Percentiles rank a stretch among this genome's conserved stretches.
These are phyloP conservation scores for Cryptococcus sp. DNA, from an alignment of 1,284 basidiomycete species.

Conservation along the genomic window DNA sequence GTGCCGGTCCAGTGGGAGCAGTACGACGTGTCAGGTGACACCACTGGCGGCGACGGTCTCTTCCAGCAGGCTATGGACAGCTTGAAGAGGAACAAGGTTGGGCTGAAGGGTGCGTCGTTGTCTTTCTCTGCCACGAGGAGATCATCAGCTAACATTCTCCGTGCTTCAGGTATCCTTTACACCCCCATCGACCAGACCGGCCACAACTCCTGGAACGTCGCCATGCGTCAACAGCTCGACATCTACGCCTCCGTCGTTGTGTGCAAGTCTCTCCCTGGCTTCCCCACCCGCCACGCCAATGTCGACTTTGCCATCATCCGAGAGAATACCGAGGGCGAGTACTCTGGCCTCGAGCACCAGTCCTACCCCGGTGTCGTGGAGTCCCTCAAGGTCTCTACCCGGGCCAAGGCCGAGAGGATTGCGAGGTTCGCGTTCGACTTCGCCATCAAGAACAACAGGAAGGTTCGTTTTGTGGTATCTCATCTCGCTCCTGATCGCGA, in stretches of 20 bases:
- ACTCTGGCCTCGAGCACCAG: slow-evolving; percentile 97
- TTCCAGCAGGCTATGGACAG: slow-evolving; percentile 98
- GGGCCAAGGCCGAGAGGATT: slow-evolving; percentile 94
- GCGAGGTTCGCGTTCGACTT: slow-evolving; percentile 98
- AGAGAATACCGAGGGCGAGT: slow-evolving; percentile 99
- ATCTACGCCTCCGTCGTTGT: slow-evolving; percentile 98
- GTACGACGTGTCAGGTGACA: slow-evolving; percentile 96
- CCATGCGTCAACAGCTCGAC: slow-evolving; percentile 98
- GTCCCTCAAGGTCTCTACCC: slow-evolving; percentile 94
- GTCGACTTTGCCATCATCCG: slow-evolving; percentile 99
- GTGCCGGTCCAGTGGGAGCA: slow-evolving; percentile 99
- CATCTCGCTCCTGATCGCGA: background rate
- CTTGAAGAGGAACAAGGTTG: slow-evolving; percentile 93
- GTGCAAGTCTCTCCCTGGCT: slow-evolving; percentile 97
- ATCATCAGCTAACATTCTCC: background rate
- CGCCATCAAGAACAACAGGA: slow-evolving; percentile 96
- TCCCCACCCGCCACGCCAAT: slow-evolving; percentile 91
- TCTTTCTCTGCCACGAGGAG: background rate
- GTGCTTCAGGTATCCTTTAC: slow-evolving; percentile 81
- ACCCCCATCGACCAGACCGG: slow-evolving; percentile 95
- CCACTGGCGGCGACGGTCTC: slow-evolving; percentile 85
- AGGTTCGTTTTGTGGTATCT: slow-evolving; percentile 58
- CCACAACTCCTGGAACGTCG: slow-evolving; percentile 99
- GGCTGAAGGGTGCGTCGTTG: slow-evolving; percentile 78
- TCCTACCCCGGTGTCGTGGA: slow-evolving; percentile 98